Evolutionary conservation across 352 stramenopile species (phyloP).

Genomic region (Plasmopara muralis): DNA sequence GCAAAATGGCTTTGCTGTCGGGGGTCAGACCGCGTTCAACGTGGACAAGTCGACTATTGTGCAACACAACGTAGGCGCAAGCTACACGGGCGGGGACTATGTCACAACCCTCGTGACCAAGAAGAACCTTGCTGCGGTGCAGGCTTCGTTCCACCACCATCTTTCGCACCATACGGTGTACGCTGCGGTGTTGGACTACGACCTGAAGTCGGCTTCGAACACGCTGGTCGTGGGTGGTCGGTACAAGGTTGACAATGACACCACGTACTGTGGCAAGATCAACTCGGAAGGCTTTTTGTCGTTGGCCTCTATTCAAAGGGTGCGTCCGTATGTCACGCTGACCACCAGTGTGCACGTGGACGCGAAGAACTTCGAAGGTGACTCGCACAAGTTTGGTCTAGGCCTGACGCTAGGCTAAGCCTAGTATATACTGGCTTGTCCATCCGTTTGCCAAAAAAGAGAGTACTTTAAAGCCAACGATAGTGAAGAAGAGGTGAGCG

Average conservation of each 20-base stretch:
- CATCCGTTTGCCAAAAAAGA: slow-evolving; percentile 11
- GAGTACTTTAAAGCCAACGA: slow-evolving; percentile 10
- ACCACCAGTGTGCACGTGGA: slow-evolving; percentile 83
- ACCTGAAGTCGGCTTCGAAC: slow-evolving; percentile 82
- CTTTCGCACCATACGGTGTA: slow-evolving; percentile 80
- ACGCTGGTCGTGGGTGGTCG: slow-evolving; percentile 72
- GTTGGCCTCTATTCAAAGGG: slow-evolving; percentile 80
- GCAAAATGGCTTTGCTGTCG: slow-evolving; percentile 63
- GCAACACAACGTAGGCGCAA: slow-evolving; percentile 79
- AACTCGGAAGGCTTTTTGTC: slow-evolving; percentile 85
- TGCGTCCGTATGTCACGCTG: slow-evolving; percentile 76
- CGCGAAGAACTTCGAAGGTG: slow-evolving; percentile 88
- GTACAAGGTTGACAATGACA: slow-evolving; percentile 77
- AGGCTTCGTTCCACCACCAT: slow-evolving; percentile 78
- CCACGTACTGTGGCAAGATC: slow-evolving; percentile 81
- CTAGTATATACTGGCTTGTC: neutral
- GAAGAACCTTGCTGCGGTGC: slow-evolving; percentile 82
- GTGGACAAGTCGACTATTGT: slow-evolving; percentile 76
- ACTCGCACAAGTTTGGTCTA: slow-evolving; percentile 88
- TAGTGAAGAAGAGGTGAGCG: slow-evolving; percentile 1
- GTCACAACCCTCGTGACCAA: slow-evolving; percentile 74
- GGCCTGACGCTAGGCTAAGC: slow-evolving; percentile 81
- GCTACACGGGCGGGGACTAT: slow-evolving; percentile 74
- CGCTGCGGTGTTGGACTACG: slow-evolving; percentile 84
- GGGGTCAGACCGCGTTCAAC: slow-evolving; percentile 66